Conservation (phyloP, 192 early-diverging fungal genomes). For the Spizellomyces punctatus region DNA sequence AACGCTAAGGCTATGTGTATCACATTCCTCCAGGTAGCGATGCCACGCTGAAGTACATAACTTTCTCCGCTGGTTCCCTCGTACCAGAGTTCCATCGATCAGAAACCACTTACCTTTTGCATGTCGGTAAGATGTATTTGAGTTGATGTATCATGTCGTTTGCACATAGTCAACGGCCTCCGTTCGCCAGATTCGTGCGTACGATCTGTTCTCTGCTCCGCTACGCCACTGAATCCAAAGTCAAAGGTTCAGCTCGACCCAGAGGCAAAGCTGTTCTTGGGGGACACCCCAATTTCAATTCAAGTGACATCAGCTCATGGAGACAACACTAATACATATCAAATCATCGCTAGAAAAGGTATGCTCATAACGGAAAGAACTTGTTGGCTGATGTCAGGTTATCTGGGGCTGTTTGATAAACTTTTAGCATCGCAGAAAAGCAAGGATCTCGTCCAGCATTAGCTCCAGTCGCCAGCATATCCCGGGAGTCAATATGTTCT, state of each 20-base stretch:
- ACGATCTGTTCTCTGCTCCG: neutral
- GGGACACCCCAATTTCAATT: conserved; percentile 36
- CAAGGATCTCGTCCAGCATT: conserved; percentile 1
- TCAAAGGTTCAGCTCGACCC: neutral
- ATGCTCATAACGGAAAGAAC: neutral
- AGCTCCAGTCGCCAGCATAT: neutral
- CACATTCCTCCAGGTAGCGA: conserved; percentile 32
- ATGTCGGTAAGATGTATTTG: conserved; percentile 14
- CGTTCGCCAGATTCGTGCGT: neutral
- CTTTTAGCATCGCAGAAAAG: conserved; percentile 3
- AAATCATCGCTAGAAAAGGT: conserved; percentile 31
- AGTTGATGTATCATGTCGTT: neutral
- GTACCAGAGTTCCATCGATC: conserved; percentile 42
- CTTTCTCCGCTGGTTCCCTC: conserved; percentile 31
- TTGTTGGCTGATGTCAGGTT: neutral
- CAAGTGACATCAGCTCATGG: conserved; percentile 31
- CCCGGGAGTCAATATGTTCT: conserved; percentile 14
- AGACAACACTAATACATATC: conserved; percentile 11
- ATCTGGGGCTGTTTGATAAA: neutral
- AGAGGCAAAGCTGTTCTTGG: conserved; percentile 9
- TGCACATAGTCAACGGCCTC: neutral
- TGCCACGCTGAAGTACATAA: conserved; percentile 33
- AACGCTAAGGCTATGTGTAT: neutral
- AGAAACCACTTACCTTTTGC: conserved; percentile 39
- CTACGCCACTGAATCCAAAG: neutral